Conservation (phyloP, 2,329 filamentous ascomycete genomes). For the Penicillium thymicola region DNA sequence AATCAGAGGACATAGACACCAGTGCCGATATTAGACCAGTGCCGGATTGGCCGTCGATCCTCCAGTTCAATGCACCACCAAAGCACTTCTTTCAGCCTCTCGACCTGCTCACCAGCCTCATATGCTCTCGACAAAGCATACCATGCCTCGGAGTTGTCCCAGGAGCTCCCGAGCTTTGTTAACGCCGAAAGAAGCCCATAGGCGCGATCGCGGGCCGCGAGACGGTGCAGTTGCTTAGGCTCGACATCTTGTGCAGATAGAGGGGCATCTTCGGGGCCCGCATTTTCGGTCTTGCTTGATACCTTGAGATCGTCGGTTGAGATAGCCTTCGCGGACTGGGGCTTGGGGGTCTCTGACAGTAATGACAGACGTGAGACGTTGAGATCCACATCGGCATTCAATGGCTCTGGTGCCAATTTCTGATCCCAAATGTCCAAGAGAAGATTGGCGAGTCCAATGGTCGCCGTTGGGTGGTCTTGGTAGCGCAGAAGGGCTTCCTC, state of each 20-base stretch:
- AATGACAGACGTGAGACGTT: slow-evolving; percentile 27
- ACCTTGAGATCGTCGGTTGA: slow-evolving; percentile 22
- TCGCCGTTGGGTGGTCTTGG: slow-evolving; percentile 75
- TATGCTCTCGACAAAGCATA: slow-evolving; percentile 81
- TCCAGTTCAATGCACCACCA: slow-evolving; percentile 99
- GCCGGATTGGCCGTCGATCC: slow-evolving; percentile 73
- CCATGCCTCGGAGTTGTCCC: slow-evolving; percentile 94
- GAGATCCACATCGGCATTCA: slow-evolving; percentile 29
- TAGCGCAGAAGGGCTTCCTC: slow-evolving; percentile 78
- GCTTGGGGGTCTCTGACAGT: slow-evolving; percentile 21
- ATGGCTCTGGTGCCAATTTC: slow-evolving; percentile 40
- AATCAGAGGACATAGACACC: slow-evolving; percentile 63
- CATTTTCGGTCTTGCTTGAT: slow-evolving; percentile 4
- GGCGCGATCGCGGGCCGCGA: slow-evolving; percentile 87
- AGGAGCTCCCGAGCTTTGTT: slow-evolving; percentile 80
- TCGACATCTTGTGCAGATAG: slow-evolving; percentile 43
- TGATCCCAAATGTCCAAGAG: slow-evolving; percentile 77
- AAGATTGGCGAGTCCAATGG: slow-evolving; percentile 77
- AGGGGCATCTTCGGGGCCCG: slow-evolving; percentile 1
- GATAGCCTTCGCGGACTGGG: slow-evolving; percentile 19
- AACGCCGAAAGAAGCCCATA: slow-evolving; percentile 77
- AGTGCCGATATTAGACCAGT: slow-evolving; percentile 69
- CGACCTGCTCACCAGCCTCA: slow-evolving; percentile 78
- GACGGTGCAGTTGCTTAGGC: slow-evolving; percentile 70
- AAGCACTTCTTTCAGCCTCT: slow-evolving; percentile 86